phyloP scores from a whole-genome alignment of 495 filamentous ascomycete genomes.

The Podospora fimiseda region DNA sequence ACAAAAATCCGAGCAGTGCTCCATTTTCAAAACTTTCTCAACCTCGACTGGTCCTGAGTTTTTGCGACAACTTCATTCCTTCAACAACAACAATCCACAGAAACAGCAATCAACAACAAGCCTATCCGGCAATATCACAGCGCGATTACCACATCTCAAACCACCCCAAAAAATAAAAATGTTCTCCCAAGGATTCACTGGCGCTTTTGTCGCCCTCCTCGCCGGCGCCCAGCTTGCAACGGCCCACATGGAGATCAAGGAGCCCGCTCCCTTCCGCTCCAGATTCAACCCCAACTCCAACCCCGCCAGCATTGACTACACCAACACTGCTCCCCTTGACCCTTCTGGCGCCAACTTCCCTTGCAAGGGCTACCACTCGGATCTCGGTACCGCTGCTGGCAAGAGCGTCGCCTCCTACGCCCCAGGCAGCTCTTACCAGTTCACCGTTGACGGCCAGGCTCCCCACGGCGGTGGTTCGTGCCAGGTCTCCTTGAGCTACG shows the following conservation, averaged over 20 bases:
- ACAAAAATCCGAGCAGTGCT: constrained; percentile 18
- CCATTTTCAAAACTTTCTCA: constrained; percentile 2
- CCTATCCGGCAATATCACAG: constrained; percentile 12
- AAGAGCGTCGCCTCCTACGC: constrained; percentile 43
- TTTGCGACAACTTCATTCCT: constrained; percentile 8
- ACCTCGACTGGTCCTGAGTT: constrained; percentile 4
- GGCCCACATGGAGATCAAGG: constrained; percentile 56
- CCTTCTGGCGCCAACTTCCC: constrained; percentile 48
- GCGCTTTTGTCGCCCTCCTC: constrained; percentile 24
- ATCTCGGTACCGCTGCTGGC: constrained; percentile 42
- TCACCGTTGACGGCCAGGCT: constrained; percentile 53
- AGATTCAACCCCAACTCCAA: constrained; percentile 45
- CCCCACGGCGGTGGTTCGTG: constrained; percentile 59
- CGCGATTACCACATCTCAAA: constrained; percentile 6
- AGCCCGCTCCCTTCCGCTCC: constrained; percentile 50
- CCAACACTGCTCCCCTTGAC: constrained; percentile 51
- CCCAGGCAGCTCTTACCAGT: constrained; percentile 51
- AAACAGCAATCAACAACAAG: constrained; percentile 4
- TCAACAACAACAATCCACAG: not conserved
- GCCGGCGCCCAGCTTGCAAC: constrained; percentile 32
- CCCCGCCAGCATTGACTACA: constrained; percentile 43
- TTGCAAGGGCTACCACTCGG: constrained; percentile 62
- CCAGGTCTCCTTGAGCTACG: constrained; percentile 58
- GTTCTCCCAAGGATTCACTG: constrained; percentile 29
- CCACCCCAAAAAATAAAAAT: constrained; percentile 21